Percentiles rank a stretch among this genome's conserved stretches.
phyloP scores from a whole-genome alignment of 495 filamentous ascomycete genomes.

The Annulohypoxylon moriforme region DNA sequence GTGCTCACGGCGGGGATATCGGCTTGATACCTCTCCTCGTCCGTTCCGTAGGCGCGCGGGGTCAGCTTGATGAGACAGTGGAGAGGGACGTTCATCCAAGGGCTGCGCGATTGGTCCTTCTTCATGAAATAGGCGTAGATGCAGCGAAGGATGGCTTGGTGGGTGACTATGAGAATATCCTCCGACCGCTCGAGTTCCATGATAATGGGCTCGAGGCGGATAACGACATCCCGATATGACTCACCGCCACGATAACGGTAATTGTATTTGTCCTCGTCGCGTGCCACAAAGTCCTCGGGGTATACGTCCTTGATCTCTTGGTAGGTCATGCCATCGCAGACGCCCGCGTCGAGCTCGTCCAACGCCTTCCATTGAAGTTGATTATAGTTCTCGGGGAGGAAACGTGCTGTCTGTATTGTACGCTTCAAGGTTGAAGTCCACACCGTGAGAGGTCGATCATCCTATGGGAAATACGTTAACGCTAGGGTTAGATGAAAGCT shows the following conservation, averaged over 20 bases:
- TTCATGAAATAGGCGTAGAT: constrained; percentile 99
- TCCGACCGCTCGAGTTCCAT: constrained; percentile 97
- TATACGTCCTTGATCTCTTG: constrained; percentile 89
- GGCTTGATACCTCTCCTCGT: constrained; percentile 85
- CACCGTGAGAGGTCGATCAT: constrained; percentile 84
- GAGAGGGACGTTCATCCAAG: constrained; percentile 94
- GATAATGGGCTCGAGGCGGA: constrained; percentile 97
- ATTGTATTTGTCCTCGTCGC: constrained; percentile 98
- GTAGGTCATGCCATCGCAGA: constrained; percentile 95
- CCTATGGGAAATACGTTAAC: constrained; percentile 43
- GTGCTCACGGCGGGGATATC: constrained; percentile 95
- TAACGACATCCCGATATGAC: constrained; percentile 97
- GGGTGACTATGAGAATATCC: constrained; percentile 97
- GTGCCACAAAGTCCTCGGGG: constrained; percentile 92
- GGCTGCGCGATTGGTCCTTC: constrained; percentile 86
- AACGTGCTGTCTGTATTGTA: constrained; percentile 89
- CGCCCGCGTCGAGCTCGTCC: constrained; percentile 95
- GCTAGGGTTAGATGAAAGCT: background rate
- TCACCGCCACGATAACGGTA: constrained; percentile 98
- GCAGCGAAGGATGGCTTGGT: constrained; percentile 95
- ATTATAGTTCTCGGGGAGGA: constrained; percentile 79
- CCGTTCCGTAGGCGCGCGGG: constrained; percentile 90
- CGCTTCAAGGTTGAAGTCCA: constrained; percentile 97
- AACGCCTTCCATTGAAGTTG: constrained; percentile 98
- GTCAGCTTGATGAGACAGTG: constrained; percentile 97